Percentiles rank a stretch among this genome's conserved stretches.
Conservation (phyloP, 2,329 filamentous ascomycete species). For the Microsporum ferrugineum region DNA sequence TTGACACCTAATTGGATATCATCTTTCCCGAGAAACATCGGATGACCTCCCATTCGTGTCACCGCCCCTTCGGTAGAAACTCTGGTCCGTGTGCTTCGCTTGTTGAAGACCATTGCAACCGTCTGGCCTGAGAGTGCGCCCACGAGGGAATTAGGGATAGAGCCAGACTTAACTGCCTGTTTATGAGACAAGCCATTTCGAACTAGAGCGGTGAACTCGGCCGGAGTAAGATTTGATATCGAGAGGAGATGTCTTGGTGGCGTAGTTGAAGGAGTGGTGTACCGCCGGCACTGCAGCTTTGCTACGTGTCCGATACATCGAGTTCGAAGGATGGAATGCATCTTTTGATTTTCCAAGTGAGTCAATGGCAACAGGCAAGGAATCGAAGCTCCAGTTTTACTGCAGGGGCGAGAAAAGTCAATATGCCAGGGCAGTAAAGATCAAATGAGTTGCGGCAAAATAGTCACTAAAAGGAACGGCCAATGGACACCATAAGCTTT, state of each 20-base stretch:
- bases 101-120: constrained; percentile 93
- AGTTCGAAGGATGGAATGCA: constrained; percentile 8
- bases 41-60: constrained; percentile 74
- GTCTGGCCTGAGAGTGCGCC: constrained; percentile 61
- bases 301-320: constrained; percentile 5
- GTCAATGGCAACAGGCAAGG: not conserved
- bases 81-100: constrained; percentile 84
- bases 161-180: constrained; percentile 58
- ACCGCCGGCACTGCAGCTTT: constrained; percentile 23
- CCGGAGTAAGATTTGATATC: constrained; percentile 69
- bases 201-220: constrained; percentile 71
- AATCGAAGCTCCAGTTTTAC: not conserved
- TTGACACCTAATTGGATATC: constrained; percentile 95
- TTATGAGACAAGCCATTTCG: constrained; percentile 73
- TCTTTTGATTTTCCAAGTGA: not conserved
- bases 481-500: not conserved
- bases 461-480: not conserved
- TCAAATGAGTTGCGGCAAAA: not conserved
- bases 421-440: not conserved
- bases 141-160: constrained; percentile 48
- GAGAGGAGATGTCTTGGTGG: constrained; percentile 80
- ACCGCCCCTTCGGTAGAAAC: constrained; percentile 89
- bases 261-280: constrained; percentile 38
- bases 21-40: constrained; percentile 92
- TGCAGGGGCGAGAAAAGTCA: not conserved